Conservation (phyloP, 73 alveolate genomes). For the Breviolum minutum region DNA sequence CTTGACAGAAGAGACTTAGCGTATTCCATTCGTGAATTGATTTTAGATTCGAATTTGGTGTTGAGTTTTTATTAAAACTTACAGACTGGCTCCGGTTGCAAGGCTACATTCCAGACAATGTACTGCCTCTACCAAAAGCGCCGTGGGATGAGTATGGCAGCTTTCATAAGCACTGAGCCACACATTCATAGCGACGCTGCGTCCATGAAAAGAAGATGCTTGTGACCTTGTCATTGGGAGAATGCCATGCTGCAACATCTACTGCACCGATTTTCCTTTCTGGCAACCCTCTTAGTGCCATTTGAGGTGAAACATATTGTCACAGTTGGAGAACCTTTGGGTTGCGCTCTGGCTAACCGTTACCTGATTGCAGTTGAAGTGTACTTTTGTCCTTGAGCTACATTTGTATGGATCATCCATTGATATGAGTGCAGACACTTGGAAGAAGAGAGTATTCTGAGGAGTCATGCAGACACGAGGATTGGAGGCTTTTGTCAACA, state of each 20-base stretch:
- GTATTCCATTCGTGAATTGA: neutral
- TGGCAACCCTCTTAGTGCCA: too few relatives aligned
- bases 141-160: conserved; percentile 31
- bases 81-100: neutral
- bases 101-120: conserved; percentile 8
- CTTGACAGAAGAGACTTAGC: neutral
- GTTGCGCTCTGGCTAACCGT: conserved; percentile 75
- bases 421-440: neutral
- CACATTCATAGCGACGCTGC: neutral
- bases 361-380: neutral
- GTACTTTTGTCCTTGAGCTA: neutral
- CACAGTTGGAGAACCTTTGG: conserved; percentile 85
- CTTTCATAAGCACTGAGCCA: neutral
- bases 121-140: conserved; percentile 21
- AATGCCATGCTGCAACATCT: too few relatives aligned
- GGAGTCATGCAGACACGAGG: conserved; percentile 75
- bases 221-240: too few relatives aligned
- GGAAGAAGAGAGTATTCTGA: neutral
- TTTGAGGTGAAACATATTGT: conserved; percentile 78
- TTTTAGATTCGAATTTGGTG: neutral
- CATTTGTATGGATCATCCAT: neutral
- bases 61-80: neutral
- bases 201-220: too few relatives aligned
- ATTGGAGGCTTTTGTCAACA: conserved; percentile 31
- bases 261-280: too few relatives aligned